Conservation (phyloP, 441 rosid genomes). For the Jatropha multifida region DNA sequence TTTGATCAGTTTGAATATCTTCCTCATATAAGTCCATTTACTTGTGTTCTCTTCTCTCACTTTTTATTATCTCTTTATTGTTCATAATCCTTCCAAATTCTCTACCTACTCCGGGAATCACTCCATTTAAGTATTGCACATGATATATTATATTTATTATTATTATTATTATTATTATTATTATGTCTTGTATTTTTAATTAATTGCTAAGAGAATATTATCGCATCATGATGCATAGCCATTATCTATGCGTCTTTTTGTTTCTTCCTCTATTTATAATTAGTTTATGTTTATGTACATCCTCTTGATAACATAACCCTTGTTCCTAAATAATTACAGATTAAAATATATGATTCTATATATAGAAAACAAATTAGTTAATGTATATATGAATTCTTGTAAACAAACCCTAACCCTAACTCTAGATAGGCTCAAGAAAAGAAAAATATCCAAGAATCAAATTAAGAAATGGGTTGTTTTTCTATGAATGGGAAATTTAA, state of each 20-base stretch:
- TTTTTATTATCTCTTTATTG: conserved; percentile 28
- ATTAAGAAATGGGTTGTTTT: background rate
- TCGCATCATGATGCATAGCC: conserved; percentile 34
- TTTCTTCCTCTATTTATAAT: conserved; percentile 28
- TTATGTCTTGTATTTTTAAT: conserved; percentile 15
- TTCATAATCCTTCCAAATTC: conserved; percentile 52
- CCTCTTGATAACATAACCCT: conserved; percentile 19
- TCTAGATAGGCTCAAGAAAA: background rate
- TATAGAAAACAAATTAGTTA: background rate
- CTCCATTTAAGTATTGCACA: conserved; percentile 42
- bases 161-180: background rate
- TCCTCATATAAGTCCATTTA: conserved; percentile 41
- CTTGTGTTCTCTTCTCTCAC: conserved; percentile 46
- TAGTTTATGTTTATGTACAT: conserved; percentile 2
- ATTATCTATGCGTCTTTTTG: conserved; percentile 40
- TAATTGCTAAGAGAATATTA: conserved; percentile 44
- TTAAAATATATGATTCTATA: conserved; percentile 4
- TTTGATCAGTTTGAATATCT: conserved; percentile 19
- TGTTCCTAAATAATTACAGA: conserved; percentile 13
- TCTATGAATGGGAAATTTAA: conserved; percentile 19
- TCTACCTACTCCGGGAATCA: conserved; percentile 65
- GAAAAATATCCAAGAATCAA: background rate
- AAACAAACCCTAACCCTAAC: conserved; percentile 30
- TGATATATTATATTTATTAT: conserved; percentile 7
- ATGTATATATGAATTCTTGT: background rate